Percentiles rank a stretch among this genome's conserved stretches.
These are phyloP conservation scores for Curvularia verruculosa DNA, from an alignment of 2,329 filamentous ascomycete species.

Conservation along the genomic window DNA sequence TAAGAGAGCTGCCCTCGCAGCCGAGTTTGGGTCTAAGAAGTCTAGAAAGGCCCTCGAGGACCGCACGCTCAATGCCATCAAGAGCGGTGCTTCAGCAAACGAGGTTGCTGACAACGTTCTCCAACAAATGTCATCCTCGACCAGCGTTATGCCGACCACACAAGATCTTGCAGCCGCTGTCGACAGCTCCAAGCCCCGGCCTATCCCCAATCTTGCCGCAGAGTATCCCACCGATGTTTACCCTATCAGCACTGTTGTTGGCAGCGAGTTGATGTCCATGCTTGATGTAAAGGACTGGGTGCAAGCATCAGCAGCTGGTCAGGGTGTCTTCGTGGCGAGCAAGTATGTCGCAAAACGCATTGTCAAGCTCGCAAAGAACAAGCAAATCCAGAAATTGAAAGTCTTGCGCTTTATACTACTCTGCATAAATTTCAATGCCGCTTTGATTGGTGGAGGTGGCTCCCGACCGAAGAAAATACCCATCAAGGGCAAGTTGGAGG, in stretches of 20 bases:
- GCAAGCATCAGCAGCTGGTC: conserved; percentile 65
- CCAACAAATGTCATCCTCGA: conserved; percentile 65
- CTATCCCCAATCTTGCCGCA: conserved; percentile 70
- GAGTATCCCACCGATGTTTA: conserved; percentile 75
- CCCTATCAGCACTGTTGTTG: conserved; percentile 68
- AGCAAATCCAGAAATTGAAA: conserved; percentile 56
- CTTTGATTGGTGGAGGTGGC: conserved; percentile 43
- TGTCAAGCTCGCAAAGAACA: conserved; percentile 61
- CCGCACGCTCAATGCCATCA: conserved; percentile 73
- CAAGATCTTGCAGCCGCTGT: conserved; percentile 69
- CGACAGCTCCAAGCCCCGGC: conserved; percentile 74
- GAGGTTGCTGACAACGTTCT: conserved; percentile 58
- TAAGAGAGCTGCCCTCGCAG: conserved; percentile 71
- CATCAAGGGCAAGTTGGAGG: conserved; percentile 68
- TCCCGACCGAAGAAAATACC: conserved; percentile 59
- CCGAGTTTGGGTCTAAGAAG: conserved; percentile 85
- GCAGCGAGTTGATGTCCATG: conserved; percentile 68
- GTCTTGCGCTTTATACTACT: conserved; percentile 57
- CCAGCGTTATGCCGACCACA: conserved; percentile 69
- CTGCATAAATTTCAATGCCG: conserved; percentile 56
- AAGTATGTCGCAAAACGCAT: conserved; percentile 71
- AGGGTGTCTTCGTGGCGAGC: conserved; percentile 63
- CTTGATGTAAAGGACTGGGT: conserved; percentile 78
- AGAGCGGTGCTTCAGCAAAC: conserved; percentile 35
- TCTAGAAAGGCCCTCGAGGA: conserved; percentile 77